Evolutionary conservation across 2,329 filamentous ascomycete species (phyloP).

Genomic region (Microdochium trichocladiopsis): DNA sequence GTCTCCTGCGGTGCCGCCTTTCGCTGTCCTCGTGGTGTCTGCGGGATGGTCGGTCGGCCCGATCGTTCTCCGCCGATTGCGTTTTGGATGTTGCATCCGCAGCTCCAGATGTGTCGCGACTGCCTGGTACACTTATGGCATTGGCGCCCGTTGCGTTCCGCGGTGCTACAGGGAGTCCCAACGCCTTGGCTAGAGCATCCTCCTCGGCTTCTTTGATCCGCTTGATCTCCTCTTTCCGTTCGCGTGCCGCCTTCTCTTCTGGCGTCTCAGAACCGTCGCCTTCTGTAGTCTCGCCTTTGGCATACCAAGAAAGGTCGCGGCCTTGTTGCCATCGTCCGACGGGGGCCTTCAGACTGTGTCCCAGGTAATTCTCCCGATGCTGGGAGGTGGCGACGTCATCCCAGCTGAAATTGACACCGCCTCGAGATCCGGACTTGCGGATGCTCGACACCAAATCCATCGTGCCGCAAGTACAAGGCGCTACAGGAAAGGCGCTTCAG

Average conservation of each 20-base stretch:
- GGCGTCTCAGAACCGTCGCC: slow-evolving; percentile 48
- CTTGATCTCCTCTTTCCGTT: slow-evolving; percentile 70
- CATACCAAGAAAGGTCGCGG: slow-evolving; percentile 59
- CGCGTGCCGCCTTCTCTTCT: slow-evolving; percentile 50
- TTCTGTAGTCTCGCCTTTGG: slow-evolving; percentile 40
- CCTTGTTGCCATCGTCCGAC: slow-evolving; percentile 89
- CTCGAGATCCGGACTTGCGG: slow-evolving; percentile 83
- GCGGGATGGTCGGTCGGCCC: slow-evolving; percentile 8
- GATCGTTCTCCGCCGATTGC: slow-evolving; percentile 5
- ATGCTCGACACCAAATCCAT: slow-evolving; percentile 96
- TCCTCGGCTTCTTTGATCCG: slow-evolving; percentile 87
- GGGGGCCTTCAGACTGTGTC: slow-evolving; percentile 85
- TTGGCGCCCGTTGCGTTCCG: slow-evolving; percentile 57
- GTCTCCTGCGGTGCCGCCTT: slow-evolving; percentile 22
- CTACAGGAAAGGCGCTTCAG: no score
- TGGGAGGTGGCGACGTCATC: slow-evolving; percentile 81
- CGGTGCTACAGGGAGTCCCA: slow-evolving; percentile 68
- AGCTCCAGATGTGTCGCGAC: slow-evolving; percentile 20
- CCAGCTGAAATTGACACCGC: slow-evolving; percentile 95
- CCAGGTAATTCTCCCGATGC: slow-evolving; percentile 85
- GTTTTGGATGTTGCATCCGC: slow-evolving; percentile 8
- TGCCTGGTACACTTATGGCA: slow-evolving; percentile 53
- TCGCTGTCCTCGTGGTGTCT: slow-evolving; percentile 21
- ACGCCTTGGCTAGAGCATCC: slow-evolving; percentile 75
- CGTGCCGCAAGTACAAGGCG: neutral